phyloP scores from a whole-genome alignment of 2,329 filamentous ascomycete species.

The Pseudopithomyces chartarum region DNA sequence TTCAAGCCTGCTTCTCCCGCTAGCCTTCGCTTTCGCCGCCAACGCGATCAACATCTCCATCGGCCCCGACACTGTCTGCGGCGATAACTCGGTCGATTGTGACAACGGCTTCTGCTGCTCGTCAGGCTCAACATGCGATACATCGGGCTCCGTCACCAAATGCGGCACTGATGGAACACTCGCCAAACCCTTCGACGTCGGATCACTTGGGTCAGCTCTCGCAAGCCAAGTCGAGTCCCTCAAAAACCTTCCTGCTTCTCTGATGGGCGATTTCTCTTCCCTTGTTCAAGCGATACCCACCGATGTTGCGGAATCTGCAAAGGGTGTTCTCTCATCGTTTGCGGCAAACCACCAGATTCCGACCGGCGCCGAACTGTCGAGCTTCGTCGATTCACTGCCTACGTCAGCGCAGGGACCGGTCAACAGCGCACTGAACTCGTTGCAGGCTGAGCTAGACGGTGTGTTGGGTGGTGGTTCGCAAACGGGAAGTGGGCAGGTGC shows the following conservation, averaged over 20 bases:
- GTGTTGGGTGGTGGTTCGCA: neutral
- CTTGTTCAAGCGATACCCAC: neutral
- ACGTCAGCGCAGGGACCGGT: neutral
- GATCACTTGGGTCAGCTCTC: neutral
- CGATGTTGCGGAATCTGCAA: neutral
- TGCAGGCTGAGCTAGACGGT: neutral
- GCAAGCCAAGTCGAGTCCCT: neutral
- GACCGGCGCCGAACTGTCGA: neutral
- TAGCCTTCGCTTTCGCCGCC: constrained; percentile 1
- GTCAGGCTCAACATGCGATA: neutral
- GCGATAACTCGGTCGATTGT: constrained; percentile 2
- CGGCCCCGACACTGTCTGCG: constrained; percentile 3
- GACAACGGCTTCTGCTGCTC: constrained; percentile 5
- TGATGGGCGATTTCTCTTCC: neutral
- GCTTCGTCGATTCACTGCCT: neutral
- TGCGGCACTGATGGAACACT: neutral
- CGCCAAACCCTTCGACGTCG: neutral
- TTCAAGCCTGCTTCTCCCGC: neutral
- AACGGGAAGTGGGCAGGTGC: neutral
- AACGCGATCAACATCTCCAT: neutral
- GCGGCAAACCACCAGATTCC: neutral
- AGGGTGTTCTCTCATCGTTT: neutral
- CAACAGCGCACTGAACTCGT: neutral
- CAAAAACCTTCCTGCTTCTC: neutral
- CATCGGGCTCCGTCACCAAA: neutral